Evolutionary conservation across 2,329 filamentous ascomycete genomes (phyloP), one percentile per base, ranked within the genome.

Genomic region (Colletotrichum falcatum): DNA sequence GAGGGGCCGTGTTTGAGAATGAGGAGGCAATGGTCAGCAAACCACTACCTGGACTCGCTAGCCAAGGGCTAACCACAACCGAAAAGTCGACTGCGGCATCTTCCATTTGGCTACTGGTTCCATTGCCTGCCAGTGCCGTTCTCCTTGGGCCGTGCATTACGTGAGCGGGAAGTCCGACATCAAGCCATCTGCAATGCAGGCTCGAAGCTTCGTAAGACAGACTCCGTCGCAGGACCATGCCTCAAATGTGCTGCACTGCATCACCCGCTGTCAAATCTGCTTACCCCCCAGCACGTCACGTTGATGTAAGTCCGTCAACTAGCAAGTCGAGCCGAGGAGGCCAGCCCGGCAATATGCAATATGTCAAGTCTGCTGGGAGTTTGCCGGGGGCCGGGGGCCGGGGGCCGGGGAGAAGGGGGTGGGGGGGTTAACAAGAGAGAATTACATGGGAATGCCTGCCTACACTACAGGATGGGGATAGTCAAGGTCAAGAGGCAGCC

Each of bases 201-300:
- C 58, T 46, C 49, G 26, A 59, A 53, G 63, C 63, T 62, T 55
- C 44, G 46, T n/a, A 18, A 14, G 5, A 20, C 14, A 23, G 9
- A 42, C 39, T 44, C 33, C 51, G 61, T 53, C 56, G 35, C 51
- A n/a, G 56, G 56, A 70, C 63, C 49, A 55, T 42, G 48, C 30
- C 42, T 44, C 28, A 33, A 26, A 58, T 12, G 42, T 28, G 48
- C 26, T 42, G 39, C 23, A 39, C 5, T 12, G 2, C 35, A n/a
- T 66, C 62, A 39, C 23, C 44, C 67, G 63, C 67, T 66, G 53
- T 62, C 67, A 67, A 51, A 61, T 56, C 56, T 61, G 46, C 42
- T 46, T 39, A 33, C 20, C 16, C 28, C 28, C 44, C 26, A 46
- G 30, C 3, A 67, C 51, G 30, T 58, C 67, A 61, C 3, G 44